Evolutionary conservation across 768 basidiomycete genomes (phyloP).

Genomic region (Floccularia luteovirens): DNA sequence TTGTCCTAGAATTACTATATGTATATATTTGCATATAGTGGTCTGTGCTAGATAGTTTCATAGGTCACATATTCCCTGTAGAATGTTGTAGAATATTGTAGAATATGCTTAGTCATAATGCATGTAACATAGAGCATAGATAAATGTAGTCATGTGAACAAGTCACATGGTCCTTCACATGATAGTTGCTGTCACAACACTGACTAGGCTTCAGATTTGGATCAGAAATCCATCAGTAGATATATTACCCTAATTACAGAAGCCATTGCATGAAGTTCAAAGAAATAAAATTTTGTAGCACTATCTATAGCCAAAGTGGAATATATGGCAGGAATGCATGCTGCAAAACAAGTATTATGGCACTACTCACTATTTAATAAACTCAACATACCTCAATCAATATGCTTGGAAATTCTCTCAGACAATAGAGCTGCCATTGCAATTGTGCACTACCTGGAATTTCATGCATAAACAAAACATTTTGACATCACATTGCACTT

Average conservation of each 20-base stretch:
- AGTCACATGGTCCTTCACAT: too few species aligned
- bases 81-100: too few species aligned
- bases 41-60: too few species aligned
- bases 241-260: conserved; percentile 18
- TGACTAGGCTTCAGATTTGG: conserved; percentile 5
- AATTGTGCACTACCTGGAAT: conserved; percentile 11
- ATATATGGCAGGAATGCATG: conserved; percentile 20
- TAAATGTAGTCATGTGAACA: too few species aligned
- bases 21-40: too few species aligned
- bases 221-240: conserved; percentile 9
- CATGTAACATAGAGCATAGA: too few species aligned
- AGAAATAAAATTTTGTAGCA: conserved; percentile 25
- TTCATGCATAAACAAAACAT: conserved; percentile 14
- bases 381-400: conserved; percentile 4
- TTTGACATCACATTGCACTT: conserved; percentile 12
- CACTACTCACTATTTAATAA: conserved; percentile 10
- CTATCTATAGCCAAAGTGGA: conserved; percentile 36
- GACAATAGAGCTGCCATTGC: conserved; percentile 14
- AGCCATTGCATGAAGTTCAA: conserved; percentile 29
- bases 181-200: too few species aligned
- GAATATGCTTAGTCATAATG: too few species aligned
- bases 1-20: too few species aligned
- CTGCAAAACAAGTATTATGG: conserved; percentile 17
- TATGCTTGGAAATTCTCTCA: conserved; percentile 3
- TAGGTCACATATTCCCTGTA: too few species aligned